A percentile compares a stretch with the other conserved stretches of the same genome.
phyloP scores from a whole-genome alignment of 2,329 filamentous ascomycete genomes.

The Talaromyces verruculosus region DNA sequence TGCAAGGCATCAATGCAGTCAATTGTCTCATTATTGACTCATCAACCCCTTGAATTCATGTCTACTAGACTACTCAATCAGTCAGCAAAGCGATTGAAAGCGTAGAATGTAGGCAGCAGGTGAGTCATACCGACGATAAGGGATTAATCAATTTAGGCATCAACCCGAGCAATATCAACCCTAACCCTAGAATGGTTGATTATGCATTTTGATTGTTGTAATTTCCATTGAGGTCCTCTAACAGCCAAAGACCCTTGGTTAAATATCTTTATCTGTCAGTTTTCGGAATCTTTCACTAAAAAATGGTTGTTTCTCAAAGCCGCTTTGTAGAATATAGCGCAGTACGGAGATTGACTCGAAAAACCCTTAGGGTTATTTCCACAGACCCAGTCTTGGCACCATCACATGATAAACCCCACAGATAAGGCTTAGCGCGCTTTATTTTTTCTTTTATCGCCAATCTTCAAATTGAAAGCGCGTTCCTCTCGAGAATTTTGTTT shows the following conservation, averaged over 20 bases:
- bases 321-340: background rate
- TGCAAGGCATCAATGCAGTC: background rate
- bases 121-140: background rate
- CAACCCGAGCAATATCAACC: background rate
- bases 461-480: background rate
- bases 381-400: background rate
- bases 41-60: background rate
- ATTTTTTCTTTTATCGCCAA: background rate
- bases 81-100: background rate
- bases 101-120: background rate
- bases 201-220: background rate
- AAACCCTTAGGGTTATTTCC: background rate
- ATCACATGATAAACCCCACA: conserved; percentile 15
- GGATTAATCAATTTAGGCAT: background rate
- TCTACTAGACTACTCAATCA: background rate
- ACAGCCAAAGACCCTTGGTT: no score
- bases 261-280: background rate
- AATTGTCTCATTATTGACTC: background rate
- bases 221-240: background rate
- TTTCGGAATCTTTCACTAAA: background rate
- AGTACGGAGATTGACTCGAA: background rate
- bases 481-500: background rate
- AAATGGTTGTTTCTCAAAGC: background rate
- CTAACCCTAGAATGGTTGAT: background rate
- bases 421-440: conserved; percentile 13